These are phyloP conservation scores for Plantago coronopus DNA, from an alignment of 305 asterid genomes.

Conservation along the genomic window DNA sequence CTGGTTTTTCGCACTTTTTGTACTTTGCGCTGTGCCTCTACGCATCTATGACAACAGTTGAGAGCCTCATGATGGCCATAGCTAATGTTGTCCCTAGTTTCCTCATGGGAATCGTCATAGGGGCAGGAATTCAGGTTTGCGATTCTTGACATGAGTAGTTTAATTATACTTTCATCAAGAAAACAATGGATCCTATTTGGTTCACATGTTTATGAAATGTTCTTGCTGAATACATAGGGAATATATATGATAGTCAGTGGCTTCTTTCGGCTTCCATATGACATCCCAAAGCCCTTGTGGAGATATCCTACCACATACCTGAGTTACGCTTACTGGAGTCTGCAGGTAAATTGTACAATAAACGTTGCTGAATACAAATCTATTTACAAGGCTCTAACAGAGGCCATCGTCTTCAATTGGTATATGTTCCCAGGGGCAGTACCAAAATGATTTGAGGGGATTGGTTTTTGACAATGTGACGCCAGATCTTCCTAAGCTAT, in stretches of 20 bases:
- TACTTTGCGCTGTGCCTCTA: conserved; percentile 80
- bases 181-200: too few species aligned
- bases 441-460: conserved; percentile 87
- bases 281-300: conserved; percentile 96
- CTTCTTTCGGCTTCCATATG: conserved; percentile 90
- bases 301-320: conserved; percentile 99
- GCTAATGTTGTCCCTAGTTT: conserved; percentile 94
- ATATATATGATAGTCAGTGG: conserved; percentile 96
- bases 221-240: too few species aligned
- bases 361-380: too few species aligned
- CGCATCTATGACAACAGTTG: conserved; percentile 89
- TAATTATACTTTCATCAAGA: too few species aligned
- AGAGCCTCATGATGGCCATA: conserved; percentile 99
- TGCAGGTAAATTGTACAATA: conserved; percentile 75
- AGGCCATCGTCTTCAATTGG: too few species aligned
- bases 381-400: too few species aligned
- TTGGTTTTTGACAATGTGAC: conserved; percentile 72
- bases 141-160: too few species aligned
- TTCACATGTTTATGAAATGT: too few species aligned
- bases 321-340: conserved; percentile 99
- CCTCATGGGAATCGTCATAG: conserved; percentile 96
- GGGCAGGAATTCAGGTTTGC: conserved; percentile 96
- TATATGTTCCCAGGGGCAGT: conserved; percentile 57
- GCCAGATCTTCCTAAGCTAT: conserved; percentile 73
- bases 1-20: conserved; percentile 72